These are phyloP conservation scores for Tuber melanosporum DNA, from an alignment of 495 filamentous ascomycete genomes.

Conservation along the genomic window DNA sequence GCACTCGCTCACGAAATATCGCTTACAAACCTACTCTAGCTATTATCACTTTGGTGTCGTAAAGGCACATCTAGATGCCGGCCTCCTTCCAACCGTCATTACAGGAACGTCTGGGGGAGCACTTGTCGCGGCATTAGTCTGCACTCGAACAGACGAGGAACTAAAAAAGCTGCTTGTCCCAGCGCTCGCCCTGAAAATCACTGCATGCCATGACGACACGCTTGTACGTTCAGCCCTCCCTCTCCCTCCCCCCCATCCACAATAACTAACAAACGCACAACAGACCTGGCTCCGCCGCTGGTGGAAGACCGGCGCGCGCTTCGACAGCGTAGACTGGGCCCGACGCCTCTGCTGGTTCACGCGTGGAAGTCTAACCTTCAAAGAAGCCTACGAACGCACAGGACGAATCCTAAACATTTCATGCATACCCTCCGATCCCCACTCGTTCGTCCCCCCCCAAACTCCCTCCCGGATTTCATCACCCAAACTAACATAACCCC, in stretches of 20 bases:
- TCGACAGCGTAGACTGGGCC: constrained; percentile 91
- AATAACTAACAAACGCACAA: background rate
- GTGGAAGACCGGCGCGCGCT: constrained; percentile 88
- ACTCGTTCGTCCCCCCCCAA: constrained; percentile 46
- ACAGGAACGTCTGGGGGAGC: constrained; percentile 94
- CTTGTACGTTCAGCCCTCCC: background rate
- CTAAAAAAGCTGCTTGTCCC: constrained; percentile 78
- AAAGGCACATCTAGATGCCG: constrained; percentile 81
- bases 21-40: constrained; percentile 16
- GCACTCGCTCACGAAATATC: background rate
- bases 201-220: constrained; percentile 65
- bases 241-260: no score
- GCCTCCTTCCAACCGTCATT: constrained; percentile 82
- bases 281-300: constrained; percentile 71
- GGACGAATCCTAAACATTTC: constrained; percentile 91
- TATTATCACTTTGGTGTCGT: constrained; percentile 96
- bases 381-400: constrained; percentile 89
- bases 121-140: constrained; percentile 78
- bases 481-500: constrained; percentile 38
- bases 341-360: constrained; percentile 79
- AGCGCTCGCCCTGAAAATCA: constrained; percentile 74
- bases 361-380: constrained; percentile 82
- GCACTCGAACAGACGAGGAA: constrained; percentile 86
- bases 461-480: constrained; percentile 52
- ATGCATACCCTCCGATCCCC: constrained; percentile 94